These are phyloP conservation scores for Vigna nakashimae DNA, from an alignment of 306 rosid genomes.

Conservation along the genomic window DNA sequence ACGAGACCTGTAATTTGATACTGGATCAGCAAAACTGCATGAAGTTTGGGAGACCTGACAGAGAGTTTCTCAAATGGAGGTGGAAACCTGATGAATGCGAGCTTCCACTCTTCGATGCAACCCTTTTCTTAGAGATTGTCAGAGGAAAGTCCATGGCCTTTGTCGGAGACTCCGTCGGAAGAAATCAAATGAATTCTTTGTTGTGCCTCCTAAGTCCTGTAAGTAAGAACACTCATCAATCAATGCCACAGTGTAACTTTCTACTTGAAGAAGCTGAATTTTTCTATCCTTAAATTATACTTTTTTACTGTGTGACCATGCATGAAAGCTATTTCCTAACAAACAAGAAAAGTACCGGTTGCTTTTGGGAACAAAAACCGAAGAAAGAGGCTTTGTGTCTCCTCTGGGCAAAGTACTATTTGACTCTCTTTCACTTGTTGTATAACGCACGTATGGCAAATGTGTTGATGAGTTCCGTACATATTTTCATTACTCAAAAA, in stretches of 20 bases:
- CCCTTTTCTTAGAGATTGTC: slow-evolving; percentile 64
- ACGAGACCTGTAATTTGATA: slow-evolving; percentile 63
- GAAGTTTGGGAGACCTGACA: slow-evolving; percentile 73
- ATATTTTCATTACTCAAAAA: background rate
- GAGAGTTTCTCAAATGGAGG: slow-evolving; percentile 69
- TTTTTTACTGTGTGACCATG: background rate
- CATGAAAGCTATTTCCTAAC: background rate
- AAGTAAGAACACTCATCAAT: slow-evolving; percentile 17
- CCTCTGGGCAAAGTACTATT: background rate
- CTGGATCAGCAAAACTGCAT: slow-evolving; percentile 79
- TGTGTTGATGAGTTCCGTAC: background rate
- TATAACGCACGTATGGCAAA: background rate
- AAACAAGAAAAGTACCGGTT: background rate
- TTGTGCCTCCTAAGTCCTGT: slow-evolving; percentile 65
- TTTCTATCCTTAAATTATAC: background rate
- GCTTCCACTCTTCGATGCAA: slow-evolving; percentile 73
- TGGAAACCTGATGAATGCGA: slow-evolving; percentile 83
- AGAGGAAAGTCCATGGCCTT: slow-evolving; percentile 79
- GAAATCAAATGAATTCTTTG: slow-evolving; percentile 81
- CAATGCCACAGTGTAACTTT: background rate
- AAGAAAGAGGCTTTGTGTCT: background rate
- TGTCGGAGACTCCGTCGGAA: slow-evolving; percentile 83
- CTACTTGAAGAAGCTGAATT: background rate
- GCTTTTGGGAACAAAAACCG: background rate
- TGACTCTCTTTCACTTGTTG: background rate